Evolutionary conservation across 495 filamentous ascomycete genomes (phyloP), one percentile per base, ranked within the genome.

Genomic region (Apiosordaria backusii): DNA sequence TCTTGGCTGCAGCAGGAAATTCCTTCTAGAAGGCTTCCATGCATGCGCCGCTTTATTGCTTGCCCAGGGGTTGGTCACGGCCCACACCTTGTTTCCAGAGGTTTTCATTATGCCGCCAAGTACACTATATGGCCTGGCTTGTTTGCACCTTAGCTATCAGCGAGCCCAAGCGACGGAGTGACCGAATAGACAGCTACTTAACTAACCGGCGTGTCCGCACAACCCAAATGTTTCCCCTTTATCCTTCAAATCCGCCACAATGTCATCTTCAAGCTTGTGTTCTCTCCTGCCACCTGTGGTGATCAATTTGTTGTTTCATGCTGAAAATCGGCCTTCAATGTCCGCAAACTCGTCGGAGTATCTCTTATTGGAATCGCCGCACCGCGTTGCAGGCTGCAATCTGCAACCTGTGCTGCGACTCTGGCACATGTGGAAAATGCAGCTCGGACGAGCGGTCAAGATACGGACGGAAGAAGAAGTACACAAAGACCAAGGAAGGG

Each of bases 21-120:
- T 66, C 60, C 57, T 68, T 69, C 67, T 52, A 64, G 63, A 69
- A 66, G 58, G 16, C 64, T 71, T 68, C 63, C 61, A 66, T 60
- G 63, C 66, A 68, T 68, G 62, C 64, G 57, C 57, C 55, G 27
- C 58, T 40, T 45, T 68, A 57, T 62, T 68, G 50, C 63, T 57
- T 19, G 45, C 1, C 54, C 7, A 54, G 61, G 50, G 35, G 61
- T 13, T 4, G 5, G 25, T 24, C 23, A 57, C 58, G 59, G 53
- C 23, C 19, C 23, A n/a, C 19, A 22, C 3, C 45, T 40, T 57
- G 22, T 40, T 57, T 26, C 22, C n/a, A 40, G 53, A 35, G n/a
- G 35, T 45, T 40, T 62, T 45, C 9, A 29, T 63, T 59, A 53
- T 65, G 67, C 59, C 50, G 50, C 25, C 35, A 45, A 45, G 35